These are phyloP conservation scores for Mycena chlorophos DNA, from an alignment of 768 basidiomycete species.

Conservation along the genomic window DNA sequence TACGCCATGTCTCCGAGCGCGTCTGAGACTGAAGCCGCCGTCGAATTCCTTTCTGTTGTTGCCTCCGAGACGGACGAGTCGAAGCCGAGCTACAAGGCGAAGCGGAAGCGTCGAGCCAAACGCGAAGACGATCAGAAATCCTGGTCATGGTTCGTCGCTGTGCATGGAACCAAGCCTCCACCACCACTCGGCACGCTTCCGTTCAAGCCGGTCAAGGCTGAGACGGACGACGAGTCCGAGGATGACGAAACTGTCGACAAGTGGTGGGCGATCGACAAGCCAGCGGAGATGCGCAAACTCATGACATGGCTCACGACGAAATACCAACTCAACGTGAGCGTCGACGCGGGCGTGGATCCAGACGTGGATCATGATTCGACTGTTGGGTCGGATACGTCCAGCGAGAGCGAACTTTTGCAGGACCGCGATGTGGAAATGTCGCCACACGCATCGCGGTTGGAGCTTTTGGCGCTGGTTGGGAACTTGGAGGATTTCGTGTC, in stretches of 20 bases:
- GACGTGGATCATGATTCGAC: conserved; percentile 7
- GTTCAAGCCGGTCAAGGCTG: conserved; percentile 30
- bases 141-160: conserved; percentile 80
- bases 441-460: conserved; percentile 15
- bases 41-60: conserved; percentile 36
- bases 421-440: conserved; percentile 21
- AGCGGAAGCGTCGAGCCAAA: conserved; percentile 40
- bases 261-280: conserved; percentile 81
- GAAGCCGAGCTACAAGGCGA: conserved; percentile 39
- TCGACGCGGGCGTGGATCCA: conserved; percentile 14
- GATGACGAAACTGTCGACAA: conserved; percentile 44
- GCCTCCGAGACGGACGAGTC: conserved; percentile 28
- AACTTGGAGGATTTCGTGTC: conserved; percentile 60
- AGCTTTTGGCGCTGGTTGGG: conserved; percentile 42
- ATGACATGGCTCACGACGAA: conserved; percentile 64
- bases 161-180: conserved; percentile 62
- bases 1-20: conserved; percentile 64
- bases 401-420: conserved; percentile 12
- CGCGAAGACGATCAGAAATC: conserved; percentile 51
- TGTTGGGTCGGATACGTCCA: conserved; percentile 3
- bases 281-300: conserved; percentile 61
- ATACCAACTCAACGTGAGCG: conserved; percentile 40
- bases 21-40: conserved; percentile 55
- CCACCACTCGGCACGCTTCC: conserved; percentile 25
- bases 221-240: conserved; percentile 30